Percentiles rank a stretch among this genome's conserved stretches.
phyloP scores from a whole-genome alignment of 2,329 filamentous ascomycete genomes.

The Microsporum ferrugineum region DNA sequence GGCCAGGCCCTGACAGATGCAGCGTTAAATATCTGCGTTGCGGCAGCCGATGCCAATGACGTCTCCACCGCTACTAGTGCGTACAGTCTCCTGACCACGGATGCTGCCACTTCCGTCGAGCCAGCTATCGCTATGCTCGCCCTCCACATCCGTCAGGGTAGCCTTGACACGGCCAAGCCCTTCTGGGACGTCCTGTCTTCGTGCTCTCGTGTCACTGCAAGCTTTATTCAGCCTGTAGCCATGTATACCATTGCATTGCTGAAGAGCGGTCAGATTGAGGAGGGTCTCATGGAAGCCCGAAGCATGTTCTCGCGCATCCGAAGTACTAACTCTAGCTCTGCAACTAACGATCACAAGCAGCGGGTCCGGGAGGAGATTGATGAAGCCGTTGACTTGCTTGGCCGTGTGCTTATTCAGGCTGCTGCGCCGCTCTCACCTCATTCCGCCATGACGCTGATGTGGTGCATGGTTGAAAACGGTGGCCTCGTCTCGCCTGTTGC shows the following conservation, averaged over 20 bases:
- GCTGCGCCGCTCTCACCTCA: constrained; percentile 42
- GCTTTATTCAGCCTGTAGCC: constrained; percentile 73
- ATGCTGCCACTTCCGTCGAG: constrained; percentile 40
- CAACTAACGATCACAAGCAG: constrained; percentile 35
- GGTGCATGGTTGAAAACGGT: constrained; percentile 56
- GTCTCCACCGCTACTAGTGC: constrained; percentile 56
- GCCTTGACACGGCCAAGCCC: constrained; percentile 62
- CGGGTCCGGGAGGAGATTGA: constrained; percentile 70
- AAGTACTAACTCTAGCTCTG: constrained; percentile 37
- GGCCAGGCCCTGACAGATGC: constrained; percentile 47
- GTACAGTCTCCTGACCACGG: constrained; percentile 47
- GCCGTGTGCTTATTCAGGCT: constrained; percentile 45
- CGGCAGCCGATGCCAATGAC: constrained; percentile 70
- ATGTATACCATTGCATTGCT: constrained; percentile 88
- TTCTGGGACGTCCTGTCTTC: constrained; percentile 66
- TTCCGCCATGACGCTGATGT: constrained; percentile 48
- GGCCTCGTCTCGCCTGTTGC: constrained; percentile 49
- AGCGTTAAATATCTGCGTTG: constrained; percentile 61
- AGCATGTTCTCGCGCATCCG: constrained; percentile 80
- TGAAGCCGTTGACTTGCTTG: constrained; percentile 65
- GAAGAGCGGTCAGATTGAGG: constrained; percentile 70
- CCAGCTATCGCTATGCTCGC: constrained; percentile 74
- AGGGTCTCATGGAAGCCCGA: constrained; percentile 67
- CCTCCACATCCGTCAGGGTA: constrained; percentile 70
- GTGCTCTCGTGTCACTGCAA: constrained; percentile 45